These are phyloP conservation scores for Teunomyces stri DNA, from an alignment of 805 yeast genomes.

Conservation along the genomic window DNA sequence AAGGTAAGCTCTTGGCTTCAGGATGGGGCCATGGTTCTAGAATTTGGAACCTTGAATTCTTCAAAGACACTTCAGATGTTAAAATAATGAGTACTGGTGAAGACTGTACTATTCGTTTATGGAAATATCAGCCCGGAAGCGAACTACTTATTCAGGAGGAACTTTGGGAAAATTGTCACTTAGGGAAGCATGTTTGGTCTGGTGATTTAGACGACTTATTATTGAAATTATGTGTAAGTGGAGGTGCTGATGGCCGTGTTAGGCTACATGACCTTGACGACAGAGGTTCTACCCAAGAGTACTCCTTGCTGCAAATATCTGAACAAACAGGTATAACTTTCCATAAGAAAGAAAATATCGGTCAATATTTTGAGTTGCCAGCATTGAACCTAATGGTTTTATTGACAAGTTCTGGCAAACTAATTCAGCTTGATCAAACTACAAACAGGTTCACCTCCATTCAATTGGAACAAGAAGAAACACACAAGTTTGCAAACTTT, in stretches of 20 bases:
- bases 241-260: conserved; percentile 92
- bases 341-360: conserved; percentile 53
- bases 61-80: conserved; percentile 13
- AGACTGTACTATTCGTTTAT: conserved; percentile 79
- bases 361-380: conserved; percentile 52
- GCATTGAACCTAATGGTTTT: conserved; percentile 43
- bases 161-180: conserved; percentile 62
- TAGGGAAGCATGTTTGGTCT: conserved; percentile 88
- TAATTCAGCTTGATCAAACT: conserved; percentile 33
- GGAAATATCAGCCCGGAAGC: conserved; percentile 49
- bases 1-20: conserved; percentile 61
- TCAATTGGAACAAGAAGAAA: conserved; percentile 3
- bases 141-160: conserved; percentile 37
- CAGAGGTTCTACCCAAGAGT: conserved; percentile 12
- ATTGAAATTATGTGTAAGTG: conserved; percentile 61
- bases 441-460: conserved; percentile 4
- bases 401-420: conserved; percentile 59
- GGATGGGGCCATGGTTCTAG: conserved; percentile 98
- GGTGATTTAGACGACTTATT: conserved; percentile 50
- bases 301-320: conserved; percentile 34
- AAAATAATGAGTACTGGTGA: conserved; percentile 70
- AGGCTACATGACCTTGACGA: conserved; percentile 54
- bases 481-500: conserved; percentile 31
- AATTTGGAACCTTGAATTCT: conserved; percentile 57
- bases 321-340: conserved; percentile 22